Evolutionary conservation across 345 rosid species (phyloP), one percentile per base, ranked within the genome.

Genomic region (Hirschfeldia incana): DNA sequence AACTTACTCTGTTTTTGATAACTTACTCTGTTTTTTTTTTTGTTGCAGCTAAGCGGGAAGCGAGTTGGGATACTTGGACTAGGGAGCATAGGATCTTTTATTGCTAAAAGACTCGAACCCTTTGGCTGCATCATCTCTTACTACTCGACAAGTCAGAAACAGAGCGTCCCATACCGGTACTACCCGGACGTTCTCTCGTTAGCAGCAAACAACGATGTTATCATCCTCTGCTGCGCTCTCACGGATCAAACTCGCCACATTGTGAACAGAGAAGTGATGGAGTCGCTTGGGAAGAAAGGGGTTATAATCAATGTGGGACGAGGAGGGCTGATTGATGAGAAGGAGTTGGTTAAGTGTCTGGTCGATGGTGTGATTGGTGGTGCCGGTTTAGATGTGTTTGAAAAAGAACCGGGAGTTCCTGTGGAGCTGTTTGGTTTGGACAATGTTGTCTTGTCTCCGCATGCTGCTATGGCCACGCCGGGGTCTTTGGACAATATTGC

Each of bases 341-440:
- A 72, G 79, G 98, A 90, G 76, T 62, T 90, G 81, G 92, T 90
- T 5, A 81, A 81, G 70, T 85, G 84, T 57, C 74, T 94, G 75
- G 77, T 85, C 39, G 67, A 36, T 26, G 92, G 98, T 13, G 85
- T 90, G 51, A 82, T 92, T 29, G 90, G 89, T 26, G 96, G 96
- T 68, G 93, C 91, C 0, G 96, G 96, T 33, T 86, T 94, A 72
- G 97, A 94, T 80, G 93, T 94, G 82, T 89, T 88, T 78, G 93
- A 89, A 87, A 73, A 90, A 1, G 97, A 94, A 68, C 97, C 94
- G 46, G 4, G 74, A 71, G 84, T 90, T 49, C 91, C 94, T 0
- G 36, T 75, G 44, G 89, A 87, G 74, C 78, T 92, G 28, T 81
- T 76, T 8, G 73, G 75, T 12, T 67, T 90, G 83, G 91, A 94